phyloP scores from a whole-genome alignment of 768 basidiomycete genomes.

The Russula sp. region DNA sequence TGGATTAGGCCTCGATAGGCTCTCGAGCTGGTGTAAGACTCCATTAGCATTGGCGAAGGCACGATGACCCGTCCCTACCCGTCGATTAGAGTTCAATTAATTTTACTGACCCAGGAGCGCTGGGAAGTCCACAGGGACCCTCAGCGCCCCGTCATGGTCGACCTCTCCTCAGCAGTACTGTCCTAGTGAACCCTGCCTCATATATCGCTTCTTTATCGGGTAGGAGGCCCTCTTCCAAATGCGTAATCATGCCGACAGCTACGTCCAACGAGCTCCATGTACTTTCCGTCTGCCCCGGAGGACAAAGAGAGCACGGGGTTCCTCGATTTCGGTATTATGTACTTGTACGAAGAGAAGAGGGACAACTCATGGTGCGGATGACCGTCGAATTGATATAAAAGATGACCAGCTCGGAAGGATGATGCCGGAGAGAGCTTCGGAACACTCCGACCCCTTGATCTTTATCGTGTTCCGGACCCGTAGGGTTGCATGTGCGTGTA shows the following conservation, averaged over 20 bases:
- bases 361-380: background rate
- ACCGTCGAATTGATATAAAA: background rate
- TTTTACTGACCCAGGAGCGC: background rate
- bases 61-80: background rate
- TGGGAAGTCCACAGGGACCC: background rate
- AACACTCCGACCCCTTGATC: background rate
- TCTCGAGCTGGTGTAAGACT: background rate
- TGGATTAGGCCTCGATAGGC: background rate
- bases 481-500: background rate
- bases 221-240: background rate
- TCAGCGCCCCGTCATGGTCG: background rate
- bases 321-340: background rate
- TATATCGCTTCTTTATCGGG: background rate
- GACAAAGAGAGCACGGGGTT: background rate
- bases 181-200: background rate
- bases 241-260: background rate
- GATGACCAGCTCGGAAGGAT: background rate
- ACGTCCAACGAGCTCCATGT: background rate
- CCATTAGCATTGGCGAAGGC: background rate
- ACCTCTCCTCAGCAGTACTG: background rate
- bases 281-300: background rate
- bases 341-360: background rate
- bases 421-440: background rate
- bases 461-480: background rate
- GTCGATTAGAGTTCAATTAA: constrained; percentile 1